phyloP scores from a whole-genome alignment of 805 yeast genomes.

The Clavispora fructus region DNA sequence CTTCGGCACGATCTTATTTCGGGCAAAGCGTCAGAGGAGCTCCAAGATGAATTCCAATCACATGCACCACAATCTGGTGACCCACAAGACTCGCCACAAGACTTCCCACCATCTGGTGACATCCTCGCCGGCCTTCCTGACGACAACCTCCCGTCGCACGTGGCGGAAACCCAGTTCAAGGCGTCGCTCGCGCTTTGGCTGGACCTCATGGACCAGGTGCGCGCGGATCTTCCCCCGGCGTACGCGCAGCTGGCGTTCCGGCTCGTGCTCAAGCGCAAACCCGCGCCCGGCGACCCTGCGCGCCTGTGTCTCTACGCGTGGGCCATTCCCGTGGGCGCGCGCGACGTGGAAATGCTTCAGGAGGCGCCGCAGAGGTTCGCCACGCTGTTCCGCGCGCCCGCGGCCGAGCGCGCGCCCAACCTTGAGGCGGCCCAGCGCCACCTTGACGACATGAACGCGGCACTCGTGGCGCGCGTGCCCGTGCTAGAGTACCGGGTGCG shows the following conservation, averaged over 20 bases:
- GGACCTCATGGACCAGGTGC: constrained; percentile 22
- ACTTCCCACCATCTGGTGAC: too few relatives aligned
- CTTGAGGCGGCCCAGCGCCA: constrained; percentile 20
- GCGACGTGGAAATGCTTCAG: constrained; percentile 21
- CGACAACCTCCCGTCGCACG: constrained; percentile 8
- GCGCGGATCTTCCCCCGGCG: constrained; percentile 20
- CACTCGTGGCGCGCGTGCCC: constrained; percentile 12
- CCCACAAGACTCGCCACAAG: too few relatives aligned
- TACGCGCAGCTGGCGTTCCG: constrained; percentile 21
- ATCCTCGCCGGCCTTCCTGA: constrained; percentile 3
- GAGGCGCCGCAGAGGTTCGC: constrained; percentile 21
- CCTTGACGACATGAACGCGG: constrained; percentile 21
- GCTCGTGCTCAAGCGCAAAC: constrained; percentile 19
- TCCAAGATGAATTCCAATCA: too few relatives aligned
- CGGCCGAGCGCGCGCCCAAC: constrained; percentile 17
- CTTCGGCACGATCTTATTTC: background rate
- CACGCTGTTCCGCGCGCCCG: constrained; percentile 24
- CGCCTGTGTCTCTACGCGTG: constrained; percentile 18
- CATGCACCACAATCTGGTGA: too few relatives aligned
- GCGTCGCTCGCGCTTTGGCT: constrained; percentile 21
- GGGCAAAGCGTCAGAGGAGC: too few relatives aligned
- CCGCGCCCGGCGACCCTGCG: constrained; percentile 1
- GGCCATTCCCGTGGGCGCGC: constrained; percentile 25
- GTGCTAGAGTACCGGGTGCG: constrained; percentile 21
- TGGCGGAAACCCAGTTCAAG: constrained; percentile 16